Evolutionary conservation across 306 rosid genomes (phyloP).

Genomic region (Dalbergia cochinchinensis): DNA sequence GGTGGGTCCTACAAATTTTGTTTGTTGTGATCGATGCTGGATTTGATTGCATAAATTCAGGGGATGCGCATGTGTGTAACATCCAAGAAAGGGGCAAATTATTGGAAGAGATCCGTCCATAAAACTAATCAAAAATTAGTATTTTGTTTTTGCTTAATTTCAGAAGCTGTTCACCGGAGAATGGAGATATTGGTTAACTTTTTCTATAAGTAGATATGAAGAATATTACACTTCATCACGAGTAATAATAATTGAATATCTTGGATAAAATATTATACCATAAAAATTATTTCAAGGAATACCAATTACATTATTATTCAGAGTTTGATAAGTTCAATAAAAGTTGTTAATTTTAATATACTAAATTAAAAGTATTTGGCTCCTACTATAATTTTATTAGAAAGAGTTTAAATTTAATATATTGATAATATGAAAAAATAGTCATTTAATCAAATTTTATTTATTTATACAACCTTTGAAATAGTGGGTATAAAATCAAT

Average conservation of each 20-base stretch:
- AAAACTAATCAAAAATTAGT: neutral
- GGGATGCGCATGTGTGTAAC: neutral
- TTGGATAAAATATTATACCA: neutral
- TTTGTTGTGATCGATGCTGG: slow-evolving; percentile 9
- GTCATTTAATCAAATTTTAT: too few species aligned
- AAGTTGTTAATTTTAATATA: too few species aligned
- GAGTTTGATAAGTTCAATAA: neutral
- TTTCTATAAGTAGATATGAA: neutral
- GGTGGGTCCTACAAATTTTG: slow-evolving; percentile 25
- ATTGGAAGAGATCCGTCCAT: slow-evolving; percentile 12
- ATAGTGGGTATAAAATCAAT: too few species aligned
- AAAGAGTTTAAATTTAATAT: too few species aligned
- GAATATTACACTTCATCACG: neutral
- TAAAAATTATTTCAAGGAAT: too few species aligned
- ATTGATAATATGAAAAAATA: too few species aligned
- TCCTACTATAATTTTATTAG: too few species aligned
- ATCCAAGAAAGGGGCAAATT: neutral
- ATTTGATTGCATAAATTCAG: slow-evolving; percentile 19
- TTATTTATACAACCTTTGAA: too few species aligned
- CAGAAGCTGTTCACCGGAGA: neutral
- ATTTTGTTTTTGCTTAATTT: neutral
- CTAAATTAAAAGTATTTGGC: too few species aligned
- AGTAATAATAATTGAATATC: neutral
- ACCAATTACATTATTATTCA: neutral
- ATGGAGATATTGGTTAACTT: neutral